These are phyloP conservation scores for Arthrobotrys sinensis DNA, from an alignment of 2,329 filamentous ascomycete genomes.

Conservation along the genomic window DNA sequence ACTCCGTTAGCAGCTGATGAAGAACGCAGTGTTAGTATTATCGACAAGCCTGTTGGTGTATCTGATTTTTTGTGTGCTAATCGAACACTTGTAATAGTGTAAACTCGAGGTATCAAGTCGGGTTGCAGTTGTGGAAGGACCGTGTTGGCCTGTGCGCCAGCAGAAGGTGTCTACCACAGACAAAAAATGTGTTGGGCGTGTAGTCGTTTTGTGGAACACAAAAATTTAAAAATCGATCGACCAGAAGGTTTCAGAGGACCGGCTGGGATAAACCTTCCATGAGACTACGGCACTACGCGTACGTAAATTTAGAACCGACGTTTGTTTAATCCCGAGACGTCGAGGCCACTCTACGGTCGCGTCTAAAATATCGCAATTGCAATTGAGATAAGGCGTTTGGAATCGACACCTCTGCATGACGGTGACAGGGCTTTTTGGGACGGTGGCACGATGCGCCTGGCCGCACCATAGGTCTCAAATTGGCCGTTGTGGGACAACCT, in stretches of 20 bases:
- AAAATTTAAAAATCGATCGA: conserved; percentile 28
- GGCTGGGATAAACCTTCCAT: conserved; percentile 25
- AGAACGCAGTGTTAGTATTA: no score
- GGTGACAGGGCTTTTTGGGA: conserved; percentile 4
- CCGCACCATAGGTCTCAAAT: conserved; percentile 16
- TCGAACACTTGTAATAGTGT: not conserved
- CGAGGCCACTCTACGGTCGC: not conserved
- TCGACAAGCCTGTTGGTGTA: no score
- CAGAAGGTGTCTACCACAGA: not conserved
- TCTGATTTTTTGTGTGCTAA: not conserved
- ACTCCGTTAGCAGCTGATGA: not conserved
- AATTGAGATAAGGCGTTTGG: not conserved
- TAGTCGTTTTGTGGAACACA: conserved; percentile 31
- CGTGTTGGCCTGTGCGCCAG: not conserved
- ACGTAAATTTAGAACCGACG: conserved; percentile 1
- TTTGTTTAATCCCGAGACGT: conserved; percentile 3
- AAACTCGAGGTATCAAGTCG: not conserved
- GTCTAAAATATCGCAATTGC: not conserved
- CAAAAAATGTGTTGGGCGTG: conserved; percentile 48
- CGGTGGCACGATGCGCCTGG: conserved; percentile 38
- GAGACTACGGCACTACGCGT: conserved; percentile 15
- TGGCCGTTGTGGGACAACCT: not conserved
- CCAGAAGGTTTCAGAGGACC: conserved; percentile 20
- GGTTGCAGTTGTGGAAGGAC: not conserved
- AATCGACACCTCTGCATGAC: conserved; percentile 34